phyloP scores from a whole-genome alignment of 306 rosid species.

The Quercus ilex region DNA sequence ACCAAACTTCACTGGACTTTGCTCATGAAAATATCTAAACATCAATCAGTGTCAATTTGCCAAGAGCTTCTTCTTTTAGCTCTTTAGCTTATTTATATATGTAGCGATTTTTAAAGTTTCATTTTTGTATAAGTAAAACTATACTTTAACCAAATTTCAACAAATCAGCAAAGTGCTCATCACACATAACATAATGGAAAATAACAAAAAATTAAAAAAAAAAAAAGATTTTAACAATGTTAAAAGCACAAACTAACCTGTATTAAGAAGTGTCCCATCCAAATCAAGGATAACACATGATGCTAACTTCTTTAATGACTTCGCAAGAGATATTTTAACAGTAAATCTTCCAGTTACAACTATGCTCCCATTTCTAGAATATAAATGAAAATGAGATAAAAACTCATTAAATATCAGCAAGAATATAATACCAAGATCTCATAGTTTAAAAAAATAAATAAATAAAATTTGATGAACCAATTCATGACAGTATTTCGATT shows the following conservation, averaged over 20 bases:
- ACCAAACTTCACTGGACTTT: too few species aligned
- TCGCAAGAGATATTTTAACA: slow-evolving; percentile 39
- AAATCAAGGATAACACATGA: slow-evolving; percentile 79
- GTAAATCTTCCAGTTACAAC: slow-evolving; percentile 2
- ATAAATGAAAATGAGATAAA: neutral
- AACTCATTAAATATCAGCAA: neutral
- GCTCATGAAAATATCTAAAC: too few species aligned
- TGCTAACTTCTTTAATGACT: slow-evolving; percentile 41
- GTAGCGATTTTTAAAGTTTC: too few species aligned
- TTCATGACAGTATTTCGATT: neutral
- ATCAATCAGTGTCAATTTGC: too few species aligned
- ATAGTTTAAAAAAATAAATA: neutral
- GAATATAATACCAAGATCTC: neutral
- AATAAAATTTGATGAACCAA: neutral
- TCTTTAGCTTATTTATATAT: too few species aligned
- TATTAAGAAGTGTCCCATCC: slow-evolving; percentile 83
- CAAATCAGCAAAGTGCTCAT: too few species aligned
- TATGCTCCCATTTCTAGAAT: slow-evolving; percentile 1
- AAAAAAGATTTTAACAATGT: neutral
- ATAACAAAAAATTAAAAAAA: neutral
- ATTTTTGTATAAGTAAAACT: too few species aligned
- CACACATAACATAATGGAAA: too few species aligned
- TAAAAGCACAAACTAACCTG: slow-evolving; percentile 40
- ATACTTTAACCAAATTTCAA: too few species aligned
- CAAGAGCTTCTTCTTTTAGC: too few species aligned